Evolutionary conservation across 2,329 filamentous ascomycete species (phyloP), one percentile per base, ranked within the genome.

Genomic region (Trichoderma breve): DNA sequence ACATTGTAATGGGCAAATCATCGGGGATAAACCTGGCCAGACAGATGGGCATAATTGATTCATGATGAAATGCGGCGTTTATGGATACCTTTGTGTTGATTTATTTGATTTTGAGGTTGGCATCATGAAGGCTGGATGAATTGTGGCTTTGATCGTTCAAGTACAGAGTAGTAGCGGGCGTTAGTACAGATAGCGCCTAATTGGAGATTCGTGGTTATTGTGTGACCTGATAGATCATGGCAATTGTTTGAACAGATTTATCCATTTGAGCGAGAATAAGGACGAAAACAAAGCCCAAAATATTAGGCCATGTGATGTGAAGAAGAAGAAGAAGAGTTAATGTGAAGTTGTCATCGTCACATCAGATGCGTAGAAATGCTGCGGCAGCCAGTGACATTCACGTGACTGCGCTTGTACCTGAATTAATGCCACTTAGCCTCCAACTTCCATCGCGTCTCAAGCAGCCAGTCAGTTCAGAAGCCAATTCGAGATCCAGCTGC

Each of bases 371-470:
- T 21, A 14, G 47, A 53, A n/a, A 53, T 21, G 15, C 47, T 28
- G 68, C 55, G n/a, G 43, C 55, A 34, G 43, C 4, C 24, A 57
- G 43, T 24, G 47, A 21, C 12, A 18, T 62, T 30, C 68, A 71
- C 68, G 68, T 71, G 68, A 71, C 60, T 47, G 60, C 68, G 68
- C 65, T 21, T 39, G 65, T 61, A 34, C 66, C 66, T 69, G 65
- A 21, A 51, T 63, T 60, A 11, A 60, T 60, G 57, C 57, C 57
- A 60, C 57, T 60, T 60, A 32, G 30, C 57, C 57, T 32, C 55
- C 30, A 12, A 24, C 47, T 24, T 21, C 47, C 28, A 28, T 36
- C 63, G 30, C 39, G 47, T 28, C 39, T 28, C 39, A 24, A 62
- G n/a, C 62, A 39, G 53, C 51, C 21, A 32, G 26, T 55, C 30